A percentile compares a stretch with the other conserved stretches of the same genome.
These are phyloP conservation scores for Dichotomopilus funicola DNA, from an alignment of 2,329 filamentous ascomycete genomes.

Conservation along the genomic window DNA sequence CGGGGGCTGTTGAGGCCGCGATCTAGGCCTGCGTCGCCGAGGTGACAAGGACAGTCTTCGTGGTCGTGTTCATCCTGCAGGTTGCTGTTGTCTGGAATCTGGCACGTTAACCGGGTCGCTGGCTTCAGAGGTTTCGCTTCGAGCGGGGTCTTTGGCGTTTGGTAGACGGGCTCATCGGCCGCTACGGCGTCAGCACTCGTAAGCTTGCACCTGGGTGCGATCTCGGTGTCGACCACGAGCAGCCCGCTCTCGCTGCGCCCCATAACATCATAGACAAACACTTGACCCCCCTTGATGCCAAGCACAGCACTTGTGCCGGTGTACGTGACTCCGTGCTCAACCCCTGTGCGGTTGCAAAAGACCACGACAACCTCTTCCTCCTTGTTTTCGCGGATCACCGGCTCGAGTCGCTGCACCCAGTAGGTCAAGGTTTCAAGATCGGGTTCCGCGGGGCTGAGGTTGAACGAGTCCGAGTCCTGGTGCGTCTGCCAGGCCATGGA, in stretches of 20 bases:
- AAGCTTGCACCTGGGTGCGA: constrained; percentile 40
- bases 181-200: constrained; percentile 28
- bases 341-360: constrained; percentile 63
- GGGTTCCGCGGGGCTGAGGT: constrained; percentile 46
- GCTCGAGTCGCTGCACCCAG: constrained; percentile 67
- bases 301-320: constrained; percentile 69
- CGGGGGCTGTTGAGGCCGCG: not conserved
- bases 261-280: constrained; percentile 62
- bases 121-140: not conserved
- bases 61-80: not conserved
- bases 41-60: not conserved
- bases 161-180: constrained; percentile 2
- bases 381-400: constrained; percentile 47
- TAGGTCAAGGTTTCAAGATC: constrained; percentile 70
- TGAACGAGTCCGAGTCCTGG: constrained; percentile 43
- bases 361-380: constrained; percentile 60
- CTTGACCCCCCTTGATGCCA: constrained; percentile 57
- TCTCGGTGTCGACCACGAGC: constrained; percentile 58
- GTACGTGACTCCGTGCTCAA: constrained; percentile 60
- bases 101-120: not conserved
- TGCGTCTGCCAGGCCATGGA: constrained; percentile 73
- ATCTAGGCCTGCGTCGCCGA: not conserved
- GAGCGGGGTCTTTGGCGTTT: not conserved
- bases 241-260: constrained; percentile 65
- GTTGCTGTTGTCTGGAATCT: not conserved